phyloP scores from a whole-genome alignment of 805 yeast genomes.

The Hanseniaspora hatyaiensis region DNA sequence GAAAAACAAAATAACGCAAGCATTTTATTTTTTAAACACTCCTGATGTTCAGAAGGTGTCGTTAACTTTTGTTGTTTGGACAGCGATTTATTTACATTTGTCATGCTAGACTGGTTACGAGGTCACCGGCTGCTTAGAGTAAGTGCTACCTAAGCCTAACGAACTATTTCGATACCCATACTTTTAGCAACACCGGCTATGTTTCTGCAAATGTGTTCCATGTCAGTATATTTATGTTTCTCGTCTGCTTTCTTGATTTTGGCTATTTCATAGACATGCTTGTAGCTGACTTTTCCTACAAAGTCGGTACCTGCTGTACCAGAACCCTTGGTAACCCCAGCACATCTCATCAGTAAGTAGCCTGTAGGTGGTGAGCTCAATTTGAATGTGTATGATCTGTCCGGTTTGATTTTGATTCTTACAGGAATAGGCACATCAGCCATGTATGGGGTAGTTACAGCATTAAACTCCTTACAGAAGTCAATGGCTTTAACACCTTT shows the following conservation, averaged over 20 bases:
- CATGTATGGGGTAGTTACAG: slow-evolving; percentile 76
- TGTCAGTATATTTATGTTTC: slow-evolving; percentile 55
- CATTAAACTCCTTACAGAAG: slow-evolving; percentile 95
- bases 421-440: slow-evolving; percentile 90
- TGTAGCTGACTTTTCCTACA: slow-evolving; percentile 57
- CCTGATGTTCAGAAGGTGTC: no score
- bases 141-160: no score
- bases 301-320: slow-evolving; percentile 29
- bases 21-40: no score
- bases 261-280: slow-evolving; percentile 90
- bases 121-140: no score
- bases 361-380: slow-evolving; percentile 87
- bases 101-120: no score
- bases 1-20: not conserved
- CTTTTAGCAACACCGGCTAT: slow-evolving; percentile 81
- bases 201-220: slow-evolving; percentile 69
- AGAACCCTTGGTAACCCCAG: slow-evolving; percentile 66
- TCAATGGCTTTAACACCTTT: slow-evolving; percentile 98
- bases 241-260: slow-evolving; percentile 82
- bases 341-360: slow-evolving; percentile 66
- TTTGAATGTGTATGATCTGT: slow-evolving; percentile 75
- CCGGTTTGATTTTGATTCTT: slow-evolving; percentile 76
- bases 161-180: slow-evolving; percentile 73
- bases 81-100: no score
- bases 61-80: no score